Base-by-base conservation (phyloP, 306 rosid genomes). In the Cucurbita argyrosperma region DNA sequence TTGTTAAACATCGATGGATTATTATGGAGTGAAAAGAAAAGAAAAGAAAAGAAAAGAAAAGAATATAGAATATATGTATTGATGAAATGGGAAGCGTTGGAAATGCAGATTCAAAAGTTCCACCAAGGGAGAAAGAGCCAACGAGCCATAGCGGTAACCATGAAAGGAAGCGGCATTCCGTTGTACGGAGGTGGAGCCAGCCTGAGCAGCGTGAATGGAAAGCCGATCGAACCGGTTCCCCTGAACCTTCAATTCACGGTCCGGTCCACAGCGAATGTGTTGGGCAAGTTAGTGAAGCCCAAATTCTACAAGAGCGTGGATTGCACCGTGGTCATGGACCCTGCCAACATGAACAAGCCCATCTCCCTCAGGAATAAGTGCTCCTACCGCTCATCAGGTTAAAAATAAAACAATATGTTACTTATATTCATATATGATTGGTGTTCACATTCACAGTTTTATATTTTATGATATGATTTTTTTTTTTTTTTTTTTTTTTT, bases 141-240 rank as follows among this genome's bases (percentile, higher is more conserved):
- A 75, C 85, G 96, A 76, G 78, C 77, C 1, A 58, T 94, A 0
- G 74, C 50, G 45, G 89, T 85, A 37, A 74, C 37, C 8, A 58
- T 94, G 70, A 79, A 46, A 50, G 98, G 98, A 66, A 88, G 74
- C 26, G 76, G 80, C 0, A 84, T 88, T 26, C 96, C 98, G 18
- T 43, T 94, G 70, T 94, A 90, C 71, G 98, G 97, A 65, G 96
- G 97, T 1, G 98, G 95, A 68, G 88, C 92, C 0, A 83, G 66
- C 77, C 52, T 94, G 80, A 74, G 81, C 47, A 94, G 90, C 68
- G 6, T 76, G 50, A 88, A 83, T 6, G 98, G 97, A 2, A 78
- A 80, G 13, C 98, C 96, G 1, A 67, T 73, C 15, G 79, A 84
- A 16, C 58, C 84, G 53, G 91, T 94, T 14, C 80, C 89, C 0